phyloP scores from a whole-genome alignment of 2,329 filamentous ascomycete genomes.

The Onygena corvina region DNA sequence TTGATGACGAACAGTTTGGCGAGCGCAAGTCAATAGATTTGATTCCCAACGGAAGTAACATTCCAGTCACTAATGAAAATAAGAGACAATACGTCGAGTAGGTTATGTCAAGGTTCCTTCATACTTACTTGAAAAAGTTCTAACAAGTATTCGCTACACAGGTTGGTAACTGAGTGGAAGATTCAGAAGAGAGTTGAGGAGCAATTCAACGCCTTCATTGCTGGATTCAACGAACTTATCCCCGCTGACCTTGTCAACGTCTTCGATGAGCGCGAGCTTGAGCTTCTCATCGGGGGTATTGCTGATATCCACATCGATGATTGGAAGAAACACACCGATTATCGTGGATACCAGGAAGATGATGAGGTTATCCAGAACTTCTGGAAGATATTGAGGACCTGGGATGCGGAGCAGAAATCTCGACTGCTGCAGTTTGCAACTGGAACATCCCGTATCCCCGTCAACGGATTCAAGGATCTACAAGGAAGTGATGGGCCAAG shows the following conservation, averaged over 20 bases:
- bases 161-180: constrained; percentile 95
- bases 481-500: constrained; percentile 93
- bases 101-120: constrained; percentile 23
- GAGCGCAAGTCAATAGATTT: constrained; percentile 89
- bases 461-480: constrained; percentile 98
- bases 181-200: constrained; percentile 97
- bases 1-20: constrained; percentile 93
- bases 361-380: constrained; percentile 97
- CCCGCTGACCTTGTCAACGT: constrained; percentile 94
- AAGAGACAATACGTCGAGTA: constrained; percentile 97
- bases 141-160: constrained; percentile 21
- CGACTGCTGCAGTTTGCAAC: constrained; percentile 93
- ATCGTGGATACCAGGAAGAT: constrained; percentile 93
- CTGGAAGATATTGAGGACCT: constrained; percentile 88
- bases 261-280: constrained; percentile 93
- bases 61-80: constrained; percentile 96
- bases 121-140: background rate
- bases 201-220: constrained; percentile 95
- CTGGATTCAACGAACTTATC: constrained; percentile 94
- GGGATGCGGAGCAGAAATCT: constrained; percentile 98
- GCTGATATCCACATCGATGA: constrained; percentile 99
- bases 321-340: constrained; percentile 99
- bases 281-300: constrained; percentile 93
- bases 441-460: constrained; percentile 91
- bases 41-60: constrained; percentile 77